phyloP scores from a whole-genome alignment of 768 basidiomycete genomes.

The Termitomyces sp. region DNA sequence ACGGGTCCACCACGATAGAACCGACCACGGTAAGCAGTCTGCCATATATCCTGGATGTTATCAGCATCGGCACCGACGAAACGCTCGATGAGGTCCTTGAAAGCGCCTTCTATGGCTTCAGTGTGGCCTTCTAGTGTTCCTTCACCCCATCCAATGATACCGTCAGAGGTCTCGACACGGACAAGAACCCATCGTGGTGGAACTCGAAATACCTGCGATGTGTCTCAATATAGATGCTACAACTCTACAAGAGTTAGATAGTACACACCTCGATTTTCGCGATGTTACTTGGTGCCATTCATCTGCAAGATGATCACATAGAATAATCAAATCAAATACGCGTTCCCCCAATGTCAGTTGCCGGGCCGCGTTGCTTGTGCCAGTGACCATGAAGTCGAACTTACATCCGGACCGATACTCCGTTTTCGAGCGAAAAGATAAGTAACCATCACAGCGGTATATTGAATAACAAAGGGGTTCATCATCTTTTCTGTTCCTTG shows the following conservation, averaged over 20 bases:
- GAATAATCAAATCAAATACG: not conserved
- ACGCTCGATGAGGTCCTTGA: constrained; percentile 52
- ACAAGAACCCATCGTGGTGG: constrained; percentile 74
- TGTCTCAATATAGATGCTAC: not conserved
- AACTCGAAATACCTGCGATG: constrained; percentile 56
- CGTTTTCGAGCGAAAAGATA: not conserved
- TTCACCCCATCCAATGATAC: constrained; percentile 72
- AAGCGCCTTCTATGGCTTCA: constrained; percentile 69
- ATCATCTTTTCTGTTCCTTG: too few species aligned
- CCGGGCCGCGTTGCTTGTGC: not conserved
- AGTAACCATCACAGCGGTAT: too few species aligned
- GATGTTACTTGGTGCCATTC: constrained; percentile 18
- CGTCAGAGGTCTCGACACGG: constrained; percentile 60
- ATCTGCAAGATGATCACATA: not conserved
- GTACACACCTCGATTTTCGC: constrained; percentile 21
- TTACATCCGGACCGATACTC: not conserved
- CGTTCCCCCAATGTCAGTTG: not conserved
- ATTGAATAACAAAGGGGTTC: too few species aligned
- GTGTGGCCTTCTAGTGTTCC: constrained; percentile 71
- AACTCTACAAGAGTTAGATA: not conserved
- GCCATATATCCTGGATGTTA: constrained; percentile 72
- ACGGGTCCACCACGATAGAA: constrained; percentile 76
- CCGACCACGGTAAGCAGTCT: constrained; percentile 58
- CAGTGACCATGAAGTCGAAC: not conserved
- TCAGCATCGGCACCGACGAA: constrained; percentile 61